Evolutionary conservation across 2,329 filamentous ascomycete genomes (phyloP), one percentile per base, ranked within the genome.

Genomic region (Fusarium sp.): DNA sequence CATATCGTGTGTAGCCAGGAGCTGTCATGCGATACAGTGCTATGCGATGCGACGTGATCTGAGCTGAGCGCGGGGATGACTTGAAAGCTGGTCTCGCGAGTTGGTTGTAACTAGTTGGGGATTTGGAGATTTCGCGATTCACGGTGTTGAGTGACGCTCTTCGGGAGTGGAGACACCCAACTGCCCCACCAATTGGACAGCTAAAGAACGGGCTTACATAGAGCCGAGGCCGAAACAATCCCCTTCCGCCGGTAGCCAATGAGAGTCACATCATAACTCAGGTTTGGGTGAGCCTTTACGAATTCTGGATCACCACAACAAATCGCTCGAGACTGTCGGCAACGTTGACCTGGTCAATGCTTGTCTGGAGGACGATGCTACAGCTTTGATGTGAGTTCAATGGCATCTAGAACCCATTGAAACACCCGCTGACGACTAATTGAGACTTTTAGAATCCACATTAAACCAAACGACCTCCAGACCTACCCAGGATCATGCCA

Each of bases 401-500:
- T 79, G 75, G 73, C 73, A 75, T 57, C 15, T 9, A n/a, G 26
- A 57, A 50, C 26, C 44, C 48, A 26, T 53, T 38, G 41, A 66
- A 70, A 35, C 50, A n/a, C 24, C 50, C 26, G 47, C 77, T 79
- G 65, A 79, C 68, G 64, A 39, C 63, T 73, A 79, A 78, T 78
- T 77, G 77, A 76, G 73, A 79, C 63, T 32, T 75, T 63, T 77
- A 77, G 69, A 78, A 69, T 66, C 61, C 59, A n/a, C 66, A 67
- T 26, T 55, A 14, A 61, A 68, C 61, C 42, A 59, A 67, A 74
- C 69, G 48, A 65, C 62, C 58, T 42, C 41, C 41, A 28, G 55
- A 58, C 59, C 41, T 63, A 50, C 65, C 54, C 61, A 41, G 73
- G 62, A 84, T 80, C 81, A 96, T 96, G 93, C 91, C 94, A 79